A percentile compares a stretch with the other conserved stretches of the same genome.
Evolutionary conservation across 140 eudicot species (phyloP).

Genomic region (Cichorium intybus): DNA sequence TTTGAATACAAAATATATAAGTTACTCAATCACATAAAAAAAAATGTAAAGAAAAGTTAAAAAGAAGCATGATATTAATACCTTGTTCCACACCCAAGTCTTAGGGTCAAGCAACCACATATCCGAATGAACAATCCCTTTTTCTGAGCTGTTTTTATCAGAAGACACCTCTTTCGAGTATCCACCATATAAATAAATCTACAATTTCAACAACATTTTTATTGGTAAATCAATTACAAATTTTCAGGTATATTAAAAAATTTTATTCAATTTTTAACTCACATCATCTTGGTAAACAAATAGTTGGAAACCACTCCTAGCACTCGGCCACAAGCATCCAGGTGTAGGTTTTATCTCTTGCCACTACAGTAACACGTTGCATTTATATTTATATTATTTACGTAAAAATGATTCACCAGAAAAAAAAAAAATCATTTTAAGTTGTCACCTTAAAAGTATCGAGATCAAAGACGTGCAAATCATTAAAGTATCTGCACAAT

Average conservation of each 20-base stretch:
- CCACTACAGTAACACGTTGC: slow-evolving; percentile 57
- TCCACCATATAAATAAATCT: slow-evolving; percentile 92
- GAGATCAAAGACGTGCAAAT: slow-evolving; percentile 80
- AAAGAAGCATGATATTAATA: slow-evolving; percentile 28
- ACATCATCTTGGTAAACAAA: slow-evolving; percentile 94
- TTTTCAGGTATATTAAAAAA: too few species aligned
- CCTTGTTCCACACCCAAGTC: slow-evolving; percentile 99
- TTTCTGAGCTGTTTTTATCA: slow-evolving; percentile 80
- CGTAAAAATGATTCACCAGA: slow-evolving; percentile 9
- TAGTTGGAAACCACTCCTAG: slow-evolving; percentile 92
- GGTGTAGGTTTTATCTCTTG: slow-evolving; percentile 88
- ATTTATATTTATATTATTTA: slow-evolving; percentile 13
- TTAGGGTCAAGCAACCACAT: slow-evolving; percentile 97
- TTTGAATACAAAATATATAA: background rate
- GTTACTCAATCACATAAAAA: background rate
- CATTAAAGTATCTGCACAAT: slow-evolving; percentile 74
- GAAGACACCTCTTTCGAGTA: slow-evolving; percentile 85
- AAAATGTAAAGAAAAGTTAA: background rate
- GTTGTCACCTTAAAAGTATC: slow-evolving; percentile 75
- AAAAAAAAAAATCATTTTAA: background rate
- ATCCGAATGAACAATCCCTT: slow-evolving; percentile 92
- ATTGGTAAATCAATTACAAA: background rate
- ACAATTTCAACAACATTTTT: slow-evolving; percentile 20
- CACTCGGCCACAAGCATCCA: slow-evolving; percentile 96
- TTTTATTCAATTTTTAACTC: slow-evolving; percentile 32